Percentiles rank a stretch among this genome's conserved stretches.
Conservation (phyloP, 306 rosid species). For the Chamaecrista fasciculata region DNA sequence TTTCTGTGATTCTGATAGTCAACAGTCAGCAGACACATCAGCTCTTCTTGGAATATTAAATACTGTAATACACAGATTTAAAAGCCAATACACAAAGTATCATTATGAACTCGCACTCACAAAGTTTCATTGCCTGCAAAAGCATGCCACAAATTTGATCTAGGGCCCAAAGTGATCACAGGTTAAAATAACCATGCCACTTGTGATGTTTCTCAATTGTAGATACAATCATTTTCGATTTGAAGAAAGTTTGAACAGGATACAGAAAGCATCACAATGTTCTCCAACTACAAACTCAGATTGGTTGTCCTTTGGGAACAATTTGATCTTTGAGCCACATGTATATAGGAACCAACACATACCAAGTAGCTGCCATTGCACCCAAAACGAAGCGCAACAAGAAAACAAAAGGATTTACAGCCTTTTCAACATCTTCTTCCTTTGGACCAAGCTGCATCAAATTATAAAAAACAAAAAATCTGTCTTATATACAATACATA, state of each 20-base stretch:
- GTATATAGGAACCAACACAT: conserved; percentile 74
- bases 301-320: conserved; percentile 86
- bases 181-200: background rate
- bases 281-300: conserved; percentile 43
- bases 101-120: background rate
- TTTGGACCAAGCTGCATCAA: conserved; percentile 92
- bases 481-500: background rate
- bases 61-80: too few relatives aligned
- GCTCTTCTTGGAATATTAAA: background rate
- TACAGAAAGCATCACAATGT: conserved; percentile 21
- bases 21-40: background rate
- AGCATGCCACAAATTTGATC: conserved; percentile 15
- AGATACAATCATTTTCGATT: conserved; percentile 18
- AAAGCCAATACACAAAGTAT: background rate
- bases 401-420: conserved; percentile 57
- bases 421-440: conserved; percentile 73
- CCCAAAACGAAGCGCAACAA: conserved; percentile 66
- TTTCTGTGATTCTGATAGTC: background rate
- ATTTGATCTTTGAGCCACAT: conserved; percentile 91
- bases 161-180: background rate
- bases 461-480: too few relatives aligned
- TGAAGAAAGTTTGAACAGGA: conserved; percentile 23
- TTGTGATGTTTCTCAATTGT: conserved; percentile 17
- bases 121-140: conserved; percentile 23
- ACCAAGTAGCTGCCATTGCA: conserved; percentile 78